Conservation (phyloP, 2,329 filamentous ascomycete genomes). For the Alternaria conjuncta region DNA sequence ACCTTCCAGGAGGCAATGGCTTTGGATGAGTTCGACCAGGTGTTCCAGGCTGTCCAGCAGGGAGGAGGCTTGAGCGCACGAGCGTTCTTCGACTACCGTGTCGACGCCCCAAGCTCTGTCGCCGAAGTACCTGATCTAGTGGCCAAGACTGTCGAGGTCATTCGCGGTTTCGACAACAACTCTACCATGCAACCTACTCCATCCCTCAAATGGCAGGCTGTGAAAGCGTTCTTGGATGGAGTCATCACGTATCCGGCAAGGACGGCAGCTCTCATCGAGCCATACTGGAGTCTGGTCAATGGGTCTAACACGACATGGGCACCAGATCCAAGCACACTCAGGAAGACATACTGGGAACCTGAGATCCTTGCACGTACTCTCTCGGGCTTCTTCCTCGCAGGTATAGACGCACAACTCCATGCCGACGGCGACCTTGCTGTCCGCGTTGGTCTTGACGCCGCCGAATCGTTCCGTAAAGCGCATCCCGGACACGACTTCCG, state of each 20-base stretch:
- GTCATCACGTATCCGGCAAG: conserved; percentile 7
- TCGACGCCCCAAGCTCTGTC: conserved; percentile 1
- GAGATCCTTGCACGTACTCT: conserved; percentile 5
- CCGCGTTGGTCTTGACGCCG: neutral
- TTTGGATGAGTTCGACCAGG: neutral
- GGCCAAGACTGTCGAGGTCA: neutral
- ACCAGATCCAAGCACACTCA: neutral
- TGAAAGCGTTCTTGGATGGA: conserved; percentile 7
- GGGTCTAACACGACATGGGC: conserved; percentile 2
- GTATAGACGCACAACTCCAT: conserved; percentile 4
- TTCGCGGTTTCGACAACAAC: neutral
- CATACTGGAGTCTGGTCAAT: conserved; percentile 2
- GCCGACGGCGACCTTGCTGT: conserved; percentile 1
- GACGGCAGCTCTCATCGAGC: conserved; percentile 1
- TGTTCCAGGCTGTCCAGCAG: neutral
- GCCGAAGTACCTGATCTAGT: conserved; percentile 1
- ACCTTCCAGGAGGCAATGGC: conserved; percentile 6
- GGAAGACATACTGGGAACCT: conserved; percentile 1
- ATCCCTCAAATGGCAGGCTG: conserved; percentile 4
- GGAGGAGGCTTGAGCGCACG: neutral
- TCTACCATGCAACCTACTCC: conserved; percentile 1
- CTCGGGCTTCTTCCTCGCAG: neutral
- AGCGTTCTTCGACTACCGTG: conserved; percentile 5
- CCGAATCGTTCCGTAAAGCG: neutral
- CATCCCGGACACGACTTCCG: conserved; percentile 3